A percentile compares a stretch with the other conserved stretches of the same genome.
These are phyloP conservation scores for Raffaelea deltoideospora DNA, from an alignment of 2,329 filamentous ascomycete genomes.

Conservation along the genomic window DNA sequence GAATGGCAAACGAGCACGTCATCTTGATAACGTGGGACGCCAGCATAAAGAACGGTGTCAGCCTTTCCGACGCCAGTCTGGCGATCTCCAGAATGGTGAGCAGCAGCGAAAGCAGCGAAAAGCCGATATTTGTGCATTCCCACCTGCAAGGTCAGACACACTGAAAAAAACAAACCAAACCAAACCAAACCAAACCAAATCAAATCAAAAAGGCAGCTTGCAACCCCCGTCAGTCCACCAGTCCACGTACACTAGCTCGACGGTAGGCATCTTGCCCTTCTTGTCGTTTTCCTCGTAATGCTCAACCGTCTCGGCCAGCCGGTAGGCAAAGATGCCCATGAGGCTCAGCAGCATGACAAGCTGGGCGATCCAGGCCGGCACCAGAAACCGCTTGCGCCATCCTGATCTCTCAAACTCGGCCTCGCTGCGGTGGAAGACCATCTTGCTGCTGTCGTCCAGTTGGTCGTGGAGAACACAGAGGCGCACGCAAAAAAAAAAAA, in stretches of 20 bases:
- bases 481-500: too few relatives aligned
- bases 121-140: slow-evolving; percentile 35
- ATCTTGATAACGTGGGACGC: slow-evolving; percentile 35
- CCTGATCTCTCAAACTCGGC: slow-evolving; percentile 35
- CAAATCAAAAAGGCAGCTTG: not conserved
- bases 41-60: slow-evolving; percentile 40
- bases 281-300: slow-evolving; percentile 25
- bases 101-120: slow-evolving; percentile 30
- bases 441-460: too few relatives aligned
- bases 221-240: too few relatives aligned
- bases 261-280: slow-evolving; percentile 22
- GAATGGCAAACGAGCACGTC: slow-evolving; percentile 27
- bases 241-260: slow-evolving; percentile 34
- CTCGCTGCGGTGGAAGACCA: slow-evolving; percentile 27
- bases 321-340: slow-evolving; percentile 37
- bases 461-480: too few relatives aligned
- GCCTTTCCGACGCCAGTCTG: slow-evolving; percentile 26
- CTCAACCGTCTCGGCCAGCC: slow-evolving; percentile 30
- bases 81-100: slow-evolving; percentile 27
- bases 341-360: slow-evolving; percentile 27
- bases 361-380: slow-evolving; percentile 36
- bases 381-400: slow-evolving; percentile 32
- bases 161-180: slow-evolving; percentile 1
- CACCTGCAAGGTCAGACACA: slow-evolving; percentile 22
- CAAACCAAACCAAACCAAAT: too few relatives aligned